Evolutionary conservation across 2,329 filamentous ascomycete species (phyloP).

Genomic region (Calonectria pseudoreteaudii): DNA sequence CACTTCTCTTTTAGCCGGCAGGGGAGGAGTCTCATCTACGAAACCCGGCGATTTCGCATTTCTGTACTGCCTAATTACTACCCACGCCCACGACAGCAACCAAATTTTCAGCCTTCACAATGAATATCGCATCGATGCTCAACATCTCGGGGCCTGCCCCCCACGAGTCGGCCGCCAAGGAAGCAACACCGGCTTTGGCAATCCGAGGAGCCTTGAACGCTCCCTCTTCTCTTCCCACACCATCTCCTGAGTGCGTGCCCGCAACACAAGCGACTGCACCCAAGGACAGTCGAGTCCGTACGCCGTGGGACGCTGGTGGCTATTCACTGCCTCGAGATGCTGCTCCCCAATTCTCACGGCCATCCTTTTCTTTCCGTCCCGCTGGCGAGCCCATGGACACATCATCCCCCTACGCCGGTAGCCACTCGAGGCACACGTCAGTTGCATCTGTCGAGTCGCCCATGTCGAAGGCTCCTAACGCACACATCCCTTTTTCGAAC

Average conservation of each 20-base stretch:
- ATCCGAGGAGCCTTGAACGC: slow-evolving; percentile 19
- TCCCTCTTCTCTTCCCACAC: slow-evolving; percentile 45
- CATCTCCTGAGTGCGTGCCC: slow-evolving; percentile 47
- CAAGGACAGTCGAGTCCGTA: slow-evolving; percentile 48
- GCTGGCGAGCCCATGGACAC: slow-evolving; percentile 39
- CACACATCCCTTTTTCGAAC: slow-evolving; percentile 34
- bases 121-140: slow-evolving; percentile 36
- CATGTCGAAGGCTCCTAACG: slow-evolving; percentile 26
- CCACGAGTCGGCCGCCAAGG: slow-evolving; percentile 20
- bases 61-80: slow-evolving; percentile 15
- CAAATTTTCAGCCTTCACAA: slow-evolving; percentile 25
- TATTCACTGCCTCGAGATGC: slow-evolving; percentile 59
- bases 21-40: slow-evolving; percentile 1
- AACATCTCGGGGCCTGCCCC: slow-evolving; percentile 37
- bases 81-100: neutral
- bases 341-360: slow-evolving; percentile 49
- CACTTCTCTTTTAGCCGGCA: neutral
- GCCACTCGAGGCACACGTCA: slow-evolving; percentile 48
- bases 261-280: slow-evolving; percentile 37
- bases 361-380: slow-evolving; percentile 37
- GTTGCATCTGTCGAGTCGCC: slow-evolving; percentile 47
- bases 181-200: slow-evolving; percentile 18
- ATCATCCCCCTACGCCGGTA: slow-evolving; percentile 32
- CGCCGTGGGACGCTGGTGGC: slow-evolving; percentile 64
- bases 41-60: neutral